These are phyloP conservation scores for Inga laurina DNA, from an alignment of 306 rosid genomes.

Conservation along the genomic window DNA sequence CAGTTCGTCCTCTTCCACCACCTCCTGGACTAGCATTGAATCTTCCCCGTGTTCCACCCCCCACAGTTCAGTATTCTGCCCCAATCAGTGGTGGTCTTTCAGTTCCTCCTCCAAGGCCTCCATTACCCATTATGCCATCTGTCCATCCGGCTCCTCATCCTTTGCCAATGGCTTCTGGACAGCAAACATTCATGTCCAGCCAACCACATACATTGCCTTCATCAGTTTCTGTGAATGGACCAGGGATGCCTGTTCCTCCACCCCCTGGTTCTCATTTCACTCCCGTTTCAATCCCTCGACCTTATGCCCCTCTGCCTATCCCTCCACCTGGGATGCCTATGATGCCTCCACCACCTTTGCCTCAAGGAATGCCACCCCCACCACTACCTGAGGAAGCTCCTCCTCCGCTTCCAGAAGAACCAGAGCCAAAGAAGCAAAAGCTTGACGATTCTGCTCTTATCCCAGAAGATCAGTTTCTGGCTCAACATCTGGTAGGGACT, in stretches of 20 bases:
- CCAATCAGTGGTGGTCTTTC: constrained; percentile 57
- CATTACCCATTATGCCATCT: constrained; percentile 61
- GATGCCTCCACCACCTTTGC: constrained; percentile 89
- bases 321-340: constrained; percentile 69
- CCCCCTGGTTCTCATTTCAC: constrained; percentile 93
- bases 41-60: constrained; percentile 74
- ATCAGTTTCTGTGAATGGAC: constrained; percentile 57
- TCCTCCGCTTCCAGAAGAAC: constrained; percentile 95
- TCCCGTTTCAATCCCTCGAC: constrained; percentile 49
- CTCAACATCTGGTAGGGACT: constrained; percentile 71
- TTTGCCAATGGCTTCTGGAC: constrained; percentile 67
- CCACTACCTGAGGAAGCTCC: constrained; percentile 98
- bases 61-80: constrained; percentile 62
- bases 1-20: constrained; percentile 88
- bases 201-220: constrained; percentile 68
- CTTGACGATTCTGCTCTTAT: constrained; percentile 82
- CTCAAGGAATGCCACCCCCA: constrained; percentile 85
- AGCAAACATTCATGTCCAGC: constrained; percentile 57
- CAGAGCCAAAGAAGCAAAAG: constrained; percentile 90
- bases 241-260: constrained; percentile 67
- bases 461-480: constrained; percentile 89
- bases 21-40: constrained; percentile 91
- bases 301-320: constrained; percentile 55
- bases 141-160: constrained; percentile 68
- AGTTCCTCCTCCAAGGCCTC: constrained; percentile 67